phyloP scores from a whole-genome alignment of 192 early-diverging fungal genomes.

The Backusella macrospora region DNA sequence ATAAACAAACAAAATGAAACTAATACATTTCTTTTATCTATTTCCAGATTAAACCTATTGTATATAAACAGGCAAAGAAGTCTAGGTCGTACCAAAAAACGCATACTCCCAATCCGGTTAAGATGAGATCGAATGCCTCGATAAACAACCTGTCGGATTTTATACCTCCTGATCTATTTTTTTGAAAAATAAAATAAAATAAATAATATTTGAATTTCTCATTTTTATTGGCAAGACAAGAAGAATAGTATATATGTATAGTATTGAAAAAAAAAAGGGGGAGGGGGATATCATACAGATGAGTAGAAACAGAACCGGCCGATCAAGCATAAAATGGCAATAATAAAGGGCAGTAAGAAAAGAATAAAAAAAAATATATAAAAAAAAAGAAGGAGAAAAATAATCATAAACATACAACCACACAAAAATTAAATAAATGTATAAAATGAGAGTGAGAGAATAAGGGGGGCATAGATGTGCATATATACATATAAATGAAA shows the following conservation, averaged over 20 bases:
- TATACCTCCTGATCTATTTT: slow-evolving; percentile 20
- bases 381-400: neutral
- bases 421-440: slow-evolving; percentile 2
- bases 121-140: neutral
- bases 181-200: too few species aligned
- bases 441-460: neutral
- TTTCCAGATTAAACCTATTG: slow-evolving; percentile 10
- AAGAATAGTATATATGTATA: neutral
- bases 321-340: slow-evolving; percentile 21
- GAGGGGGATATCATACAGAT: slow-evolving; percentile 10
- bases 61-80: neutral
- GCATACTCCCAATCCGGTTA: neutral
- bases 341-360: slow-evolving; percentile 11
- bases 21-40: neutral
- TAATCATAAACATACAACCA: slow-evolving; percentile 13
- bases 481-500: neutral
- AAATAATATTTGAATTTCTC: neutral
- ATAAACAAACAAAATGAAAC: neutral
- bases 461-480: slow-evolving; percentile 3
- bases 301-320: slow-evolving; percentile 28
- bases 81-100: neutral
- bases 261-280: neutral
- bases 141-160: neutral
- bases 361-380: neutral
- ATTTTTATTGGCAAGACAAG: neutral